Base-by-base conservation (phyloP, 345 rosid genomes). In the Citrus reticulata region DNA sequence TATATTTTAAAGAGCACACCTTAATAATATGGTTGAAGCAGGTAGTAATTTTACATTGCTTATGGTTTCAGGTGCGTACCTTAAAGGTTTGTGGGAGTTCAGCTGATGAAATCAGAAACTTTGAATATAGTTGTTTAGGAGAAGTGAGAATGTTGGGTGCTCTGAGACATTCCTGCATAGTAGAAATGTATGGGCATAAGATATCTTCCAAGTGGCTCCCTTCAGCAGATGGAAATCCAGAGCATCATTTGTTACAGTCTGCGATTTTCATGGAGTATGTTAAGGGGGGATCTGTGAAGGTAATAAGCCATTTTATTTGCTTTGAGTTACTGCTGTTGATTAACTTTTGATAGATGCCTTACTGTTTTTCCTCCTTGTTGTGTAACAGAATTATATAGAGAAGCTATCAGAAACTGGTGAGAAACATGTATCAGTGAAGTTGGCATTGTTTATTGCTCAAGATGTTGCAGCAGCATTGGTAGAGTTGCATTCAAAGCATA, bases 201-300 rank as follows among this genome's bases (percentile, higher is more conserved):
- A 84, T 96, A 79, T 87, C 92, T 79, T 90, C 97, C 29, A 83
- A 88, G 79, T 91, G 98, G 98, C 59, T 86, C 40, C 80, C 83
- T 81, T 79, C 90, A 2, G 93, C 63, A 10, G 94, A 89, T 77
- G 97, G 92, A 80, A 85, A 85, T 35, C 77, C 87, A 29, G 84
- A 86, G 46, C 82, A 74, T 39, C 97, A 88, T 19, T 69, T 88
- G 29, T 84, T 93, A 80, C 87, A 82, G 80, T 91, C 98, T 81
- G 89, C 90, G n/a, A 89, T 96, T 83, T 84, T 91, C 55, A 89
- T 94, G 95, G 98, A 96, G 87, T 81, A 89, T 74, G 85, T 94
- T 58, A 85, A 85, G 79, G 98, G 98, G 66, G 99, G 98, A 72
- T 90, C 98, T 77, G 81, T 96, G 46, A 93, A 90, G 97, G 99